A percentile compares a stretch with the other conserved stretches of the same genome.
These are phyloP conservation scores for Avena eriantha DNA, from an alignment of 176 grass and related monocot species.

Conservation along the genomic window DNA sequence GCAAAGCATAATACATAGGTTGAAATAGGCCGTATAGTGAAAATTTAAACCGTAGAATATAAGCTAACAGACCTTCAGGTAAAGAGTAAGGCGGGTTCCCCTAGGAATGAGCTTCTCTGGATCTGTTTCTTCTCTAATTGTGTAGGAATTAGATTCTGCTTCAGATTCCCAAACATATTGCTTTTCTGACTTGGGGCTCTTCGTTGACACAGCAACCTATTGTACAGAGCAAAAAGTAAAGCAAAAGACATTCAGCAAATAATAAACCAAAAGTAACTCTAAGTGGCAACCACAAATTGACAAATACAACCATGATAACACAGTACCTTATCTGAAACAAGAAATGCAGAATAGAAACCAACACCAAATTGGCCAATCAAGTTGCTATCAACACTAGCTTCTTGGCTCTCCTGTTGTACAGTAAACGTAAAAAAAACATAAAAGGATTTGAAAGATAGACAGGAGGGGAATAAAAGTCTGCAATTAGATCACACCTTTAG, in stretches of 20 bases:
- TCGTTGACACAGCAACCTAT: constrained; percentile 89
- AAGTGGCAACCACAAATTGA: not conserved
- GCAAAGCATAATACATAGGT: not conserved
- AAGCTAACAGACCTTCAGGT: constrained; percentile 77
- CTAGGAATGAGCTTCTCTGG: constrained; percentile 83
- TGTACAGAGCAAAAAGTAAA: constrained; percentile 22
- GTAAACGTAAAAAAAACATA: constrained; percentile 25
- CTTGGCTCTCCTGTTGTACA: constrained; percentile 85
- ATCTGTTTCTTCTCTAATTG: constrained; percentile 80
- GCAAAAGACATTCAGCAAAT: not conserved
- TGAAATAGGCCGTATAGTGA: not conserved
- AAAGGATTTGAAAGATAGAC: constrained; percentile 1
- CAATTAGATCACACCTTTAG: constrained; percentile 66
- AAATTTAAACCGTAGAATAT: constrained; percentile 14
- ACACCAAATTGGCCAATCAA: constrained; percentile 99
- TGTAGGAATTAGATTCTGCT: constrained; percentile 81
- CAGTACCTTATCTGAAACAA: constrained; percentile 91
- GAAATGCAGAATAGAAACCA: constrained; percentile 95
- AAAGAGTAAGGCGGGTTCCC: constrained; percentile 86
- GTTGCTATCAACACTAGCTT: constrained; percentile 84
- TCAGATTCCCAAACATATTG: constrained; percentile 97
- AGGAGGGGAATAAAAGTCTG: not conserved
- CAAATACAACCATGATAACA: constrained; percentile 35
- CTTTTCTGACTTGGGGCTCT: constrained; percentile 96
- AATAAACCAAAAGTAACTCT: not conserved